These are phyloP conservation scores for Diplosphaera chodatii DNA, from an alignment of 139 green algal species.

Conservation along the genomic window DNA sequence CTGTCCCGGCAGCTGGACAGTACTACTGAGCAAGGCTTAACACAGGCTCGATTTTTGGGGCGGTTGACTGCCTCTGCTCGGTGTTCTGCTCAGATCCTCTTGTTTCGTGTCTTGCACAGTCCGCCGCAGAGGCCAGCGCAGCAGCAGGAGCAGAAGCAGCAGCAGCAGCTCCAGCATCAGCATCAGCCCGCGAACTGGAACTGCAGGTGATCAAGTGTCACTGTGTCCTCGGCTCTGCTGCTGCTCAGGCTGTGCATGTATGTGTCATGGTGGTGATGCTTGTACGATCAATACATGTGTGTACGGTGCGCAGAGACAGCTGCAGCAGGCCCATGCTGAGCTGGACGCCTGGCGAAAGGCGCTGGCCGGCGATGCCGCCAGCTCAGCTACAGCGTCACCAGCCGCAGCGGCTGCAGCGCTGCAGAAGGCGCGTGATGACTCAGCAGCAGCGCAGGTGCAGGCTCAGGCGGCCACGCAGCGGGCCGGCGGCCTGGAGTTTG, in stretches of 20 bases:
- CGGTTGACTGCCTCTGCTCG: no score
- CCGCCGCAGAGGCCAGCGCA: no score
- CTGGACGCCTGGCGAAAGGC: not conserved
- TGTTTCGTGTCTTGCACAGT: no score
- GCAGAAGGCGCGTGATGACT: constrained; percentile 3
- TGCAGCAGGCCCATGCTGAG: not conserved
- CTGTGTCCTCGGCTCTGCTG: no score
- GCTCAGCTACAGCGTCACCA: not conserved
- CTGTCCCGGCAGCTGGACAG: no score
- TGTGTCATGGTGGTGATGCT: not conserved
- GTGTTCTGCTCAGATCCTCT: no score
- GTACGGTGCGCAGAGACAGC: not conserved
- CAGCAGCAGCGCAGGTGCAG: constrained; percentile 15
- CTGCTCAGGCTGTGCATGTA: no score
- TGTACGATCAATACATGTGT: no score
- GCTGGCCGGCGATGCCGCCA: not conserved
- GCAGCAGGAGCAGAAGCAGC: not conserved
- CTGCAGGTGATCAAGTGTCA: no score
- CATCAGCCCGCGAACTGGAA: not conserved
- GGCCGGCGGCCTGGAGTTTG: constrained; percentile 30
- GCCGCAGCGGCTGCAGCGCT: not conserved
- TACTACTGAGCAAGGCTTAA: no score
- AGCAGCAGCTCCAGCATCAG: not conserved
- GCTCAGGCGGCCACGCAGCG: constrained; percentile 2
- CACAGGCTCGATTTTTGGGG: no score